Percentiles rank a stretch among this genome's conserved stretches.
Conservation (phyloP, 768 basidiomycete species). For the Holtermanniella nyarrowii region DNA sequence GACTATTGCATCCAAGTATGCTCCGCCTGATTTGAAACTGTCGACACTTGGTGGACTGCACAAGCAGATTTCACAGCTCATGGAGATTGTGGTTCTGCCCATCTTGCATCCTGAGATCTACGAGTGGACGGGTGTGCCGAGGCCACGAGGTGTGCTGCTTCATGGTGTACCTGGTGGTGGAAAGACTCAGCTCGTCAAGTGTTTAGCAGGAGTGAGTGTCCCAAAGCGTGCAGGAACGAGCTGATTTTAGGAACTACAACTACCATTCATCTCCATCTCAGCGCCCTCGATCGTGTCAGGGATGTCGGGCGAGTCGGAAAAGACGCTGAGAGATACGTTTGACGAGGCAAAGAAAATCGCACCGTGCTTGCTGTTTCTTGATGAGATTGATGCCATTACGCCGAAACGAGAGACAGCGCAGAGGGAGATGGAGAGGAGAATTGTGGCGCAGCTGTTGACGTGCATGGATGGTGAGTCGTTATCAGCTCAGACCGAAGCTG, state of each 20-base stretch:
- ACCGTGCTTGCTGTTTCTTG: constrained; percentile 88
- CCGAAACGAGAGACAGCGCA: constrained; percentile 97
- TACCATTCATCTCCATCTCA: constrained; percentile 88
- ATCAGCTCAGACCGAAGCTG: neutral
- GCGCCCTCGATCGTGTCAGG: constrained; percentile 94
- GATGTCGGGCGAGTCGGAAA: constrained; percentile 98
- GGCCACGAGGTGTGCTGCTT: constrained; percentile 81
- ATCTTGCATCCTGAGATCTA: constrained; percentile 92
- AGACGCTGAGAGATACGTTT: constrained; percentile 88
- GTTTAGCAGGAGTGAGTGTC: constrained; percentile 75
- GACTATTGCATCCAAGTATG: constrained; percentile 47
- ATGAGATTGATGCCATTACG: constrained; percentile 96
- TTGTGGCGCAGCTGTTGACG: constrained; percentile 93
- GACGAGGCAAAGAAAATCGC: constrained; percentile 94
- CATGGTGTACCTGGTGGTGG: constrained; percentile 97
- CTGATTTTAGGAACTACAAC: constrained; percentile 62
- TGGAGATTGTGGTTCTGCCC: constrained; percentile 94
- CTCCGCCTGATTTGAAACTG: constrained; percentile 64
- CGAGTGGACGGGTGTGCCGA: constrained; percentile 79
- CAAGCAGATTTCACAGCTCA: constrained; percentile 75
- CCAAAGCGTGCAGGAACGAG: neutral
- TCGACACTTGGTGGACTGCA: constrained; percentile 83
- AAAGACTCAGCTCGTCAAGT: constrained; percentile 87
- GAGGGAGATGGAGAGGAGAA: constrained; percentile 93
- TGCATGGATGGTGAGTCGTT: constrained; percentile 84